Conservation (phyloP, 306 rosid genomes). For the Cucurbita ficifolia region DNA sequence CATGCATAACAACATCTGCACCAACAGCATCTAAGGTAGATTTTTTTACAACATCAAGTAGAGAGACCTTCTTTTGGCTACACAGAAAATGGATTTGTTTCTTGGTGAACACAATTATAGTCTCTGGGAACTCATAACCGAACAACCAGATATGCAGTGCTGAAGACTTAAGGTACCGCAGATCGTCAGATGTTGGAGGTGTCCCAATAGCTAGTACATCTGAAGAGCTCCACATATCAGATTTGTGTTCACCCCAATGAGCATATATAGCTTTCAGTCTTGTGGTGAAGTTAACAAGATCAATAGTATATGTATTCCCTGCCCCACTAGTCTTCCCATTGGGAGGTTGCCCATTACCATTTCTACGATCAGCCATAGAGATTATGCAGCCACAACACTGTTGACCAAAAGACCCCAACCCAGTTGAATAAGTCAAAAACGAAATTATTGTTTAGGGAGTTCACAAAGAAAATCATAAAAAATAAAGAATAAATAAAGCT, state of each 20-base stretch:
- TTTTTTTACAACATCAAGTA: conserved; percentile 51
- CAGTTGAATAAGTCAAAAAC: neutral
- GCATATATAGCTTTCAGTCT: conserved; percentile 45
- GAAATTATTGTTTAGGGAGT: neutral
- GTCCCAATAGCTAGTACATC: conserved; percentile 57
- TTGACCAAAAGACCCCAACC: neutral
- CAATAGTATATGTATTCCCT: conserved; percentile 43
- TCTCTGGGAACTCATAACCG: conserved; percentile 90
- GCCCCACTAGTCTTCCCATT: conserved; percentile 46
- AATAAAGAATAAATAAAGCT: neutral
- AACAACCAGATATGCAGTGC: conserved; percentile 74
- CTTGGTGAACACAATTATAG: conserved; percentile 72
- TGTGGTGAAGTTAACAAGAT: conserved; percentile 41
- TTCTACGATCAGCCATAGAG: conserved; percentile 68
- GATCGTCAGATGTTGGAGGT: conserved; percentile 79
- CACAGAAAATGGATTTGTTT: conserved; percentile 70
- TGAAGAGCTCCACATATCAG: conserved; percentile 62
- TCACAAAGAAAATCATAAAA: neutral
- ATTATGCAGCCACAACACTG: conserved; percentile 6
- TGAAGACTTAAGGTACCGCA: conserved; percentile 80
- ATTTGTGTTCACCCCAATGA: conserved; percentile 53
- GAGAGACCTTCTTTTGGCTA: conserved; percentile 79
- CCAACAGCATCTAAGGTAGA: conserved; percentile 61
- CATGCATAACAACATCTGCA: conserved; percentile 64
- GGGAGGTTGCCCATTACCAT: conserved; percentile 47